Base-by-base conservation (phyloP, 2,329 filamentous ascomycete species). In the Aureobasidium mangrovei region DNA sequence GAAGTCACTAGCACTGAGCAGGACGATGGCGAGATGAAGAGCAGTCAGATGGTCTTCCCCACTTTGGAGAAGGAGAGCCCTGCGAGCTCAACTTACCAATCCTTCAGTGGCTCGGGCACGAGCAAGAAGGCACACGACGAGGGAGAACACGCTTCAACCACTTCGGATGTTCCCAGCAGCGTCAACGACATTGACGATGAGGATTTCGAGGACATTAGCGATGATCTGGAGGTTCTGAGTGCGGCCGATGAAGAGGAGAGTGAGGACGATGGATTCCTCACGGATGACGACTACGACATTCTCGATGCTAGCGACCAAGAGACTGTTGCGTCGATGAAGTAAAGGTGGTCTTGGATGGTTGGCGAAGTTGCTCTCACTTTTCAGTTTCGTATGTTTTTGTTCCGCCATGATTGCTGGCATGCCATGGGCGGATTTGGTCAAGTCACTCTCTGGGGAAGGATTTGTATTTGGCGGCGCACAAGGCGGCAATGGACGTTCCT, bases 201-300 rank as follows among this genome's bases (percentile, higher is more conserved):
- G 43, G 69, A 69, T 12, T 66, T 67, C 44, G 76, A 78, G 18
- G 77, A 82, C 24, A 73, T 77, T 44, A 76, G 75, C 44, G 76
- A 78, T 59, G 77, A 80, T 46, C 77, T 70, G 29, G 68, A 70
- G 58, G 65, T 69, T 24, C 60, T 69, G 36, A 65, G 74, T 58
- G 73, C 70, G 53, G 81, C 82, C n/a, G 28, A 41, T 9, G 83
- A 84, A 44, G 82, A 79, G 75, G 72, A 70, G n/a, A 74, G 75
- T 36, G 77, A 81, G 26, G 74, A 77, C n/a, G 82, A 86, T 57
- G 87, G 85, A 9, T 96, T 95, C 77, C 73, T 95, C 76, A 97
- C 93, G 0, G 93, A 98, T 60, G 93, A 97, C 69, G 93, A 98
- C 73, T 98, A 97, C 69, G 93, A 98, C 65, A 91, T 97, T 60